Base-by-base conservation (phyloP, 1,284 basidiomycete genomes). In the Trametes sp. region DNA sequence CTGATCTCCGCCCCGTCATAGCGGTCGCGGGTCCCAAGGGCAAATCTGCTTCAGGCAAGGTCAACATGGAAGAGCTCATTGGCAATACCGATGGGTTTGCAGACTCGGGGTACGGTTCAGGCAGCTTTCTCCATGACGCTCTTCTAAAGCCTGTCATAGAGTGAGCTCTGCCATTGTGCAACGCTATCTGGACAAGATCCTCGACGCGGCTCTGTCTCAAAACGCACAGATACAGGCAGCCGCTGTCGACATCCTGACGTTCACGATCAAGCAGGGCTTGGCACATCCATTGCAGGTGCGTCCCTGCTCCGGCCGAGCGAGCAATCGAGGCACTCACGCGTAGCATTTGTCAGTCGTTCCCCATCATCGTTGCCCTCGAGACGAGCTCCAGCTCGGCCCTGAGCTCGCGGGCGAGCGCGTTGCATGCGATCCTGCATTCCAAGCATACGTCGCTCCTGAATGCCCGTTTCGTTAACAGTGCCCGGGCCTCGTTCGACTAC, bases 31-130 rank as follows among this genome's bases (percentile, higher is more conserved):
- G 84, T 63, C 73, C 73, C 11, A 85, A 85, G 69, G 64, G 73
- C 48, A 86, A 87, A 66, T 61, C 78, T 4, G 73, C 78, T 11
- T 76, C 78, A 1, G 76, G 78, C n/a, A 81, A 83, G 28, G 87
- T 94, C 42, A 90, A 95, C 71, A 94, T 98, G 87, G 89, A 92
- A 1, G 93, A 98, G 70, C 81, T 99, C 2, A 93, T 98, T 9
- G 98, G 98, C 2, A 96, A 96, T 70, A 95, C 95, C 0, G 92
- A 95, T 69, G 93, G 90, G 0, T 96, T 98, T 74, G 95, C 95
- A 0, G 97, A 99, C 72, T 98, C 97, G 21, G 95, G 92, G 96
- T 97, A 76, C 69, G 85, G 8, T 19, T 72, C 73, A 54, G 23
- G 0, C 21, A 28, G 9, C 42, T 29, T 8, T 23, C 16, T n/a